Evolutionary conservation across 441 rosid genomes (phyloP).

Genomic region (Biscutella laevigata): DNA sequence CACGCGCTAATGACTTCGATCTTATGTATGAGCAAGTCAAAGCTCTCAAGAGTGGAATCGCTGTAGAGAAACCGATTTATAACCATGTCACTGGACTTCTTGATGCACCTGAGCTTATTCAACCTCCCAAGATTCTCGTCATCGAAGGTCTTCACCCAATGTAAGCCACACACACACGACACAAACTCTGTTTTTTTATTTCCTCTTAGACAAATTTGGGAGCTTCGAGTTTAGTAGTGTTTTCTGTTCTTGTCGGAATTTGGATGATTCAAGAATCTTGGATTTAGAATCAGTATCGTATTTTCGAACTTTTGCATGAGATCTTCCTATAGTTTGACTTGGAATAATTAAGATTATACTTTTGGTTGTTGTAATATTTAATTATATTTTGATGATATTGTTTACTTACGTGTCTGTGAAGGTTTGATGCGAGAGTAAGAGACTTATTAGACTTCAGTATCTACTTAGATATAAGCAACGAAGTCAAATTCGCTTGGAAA

Average conservation of each 20-base stretch:
- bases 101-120: constrained; percentile 86
- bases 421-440: constrained; percentile 88
- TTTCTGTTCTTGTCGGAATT: constrained; percentile 13
- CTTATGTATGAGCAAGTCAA: constrained; percentile 93
- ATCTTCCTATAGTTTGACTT: not conserved
- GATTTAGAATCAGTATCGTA: constrained; percentile 13
- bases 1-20: constrained; percentile 83
- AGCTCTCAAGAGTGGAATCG: constrained; percentile 64
- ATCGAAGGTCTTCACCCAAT: constrained; percentile 98
- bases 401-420: constrained; percentile 14
- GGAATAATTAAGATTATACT: constrained; percentile 2
- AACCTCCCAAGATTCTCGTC: constrained; percentile 92
- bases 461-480: constrained; percentile 94
- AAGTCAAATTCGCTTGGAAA: constrained; percentile 96
- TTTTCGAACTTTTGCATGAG: constrained; percentile 14
- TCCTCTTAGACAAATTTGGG: not conserved
- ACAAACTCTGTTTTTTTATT: constrained; percentile 12
- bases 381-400: not conserved
- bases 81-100: constrained; percentile 86
- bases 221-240: not conserved
- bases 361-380: not conserved
- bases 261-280: constrained; percentile 13
- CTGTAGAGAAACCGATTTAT: constrained; percentile 84
- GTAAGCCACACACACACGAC: constrained; percentile 36
- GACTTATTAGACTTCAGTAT: constrained; percentile 86